Evolutionary conservation across 306 rosid species (phyloP).

Genomic region (Rubus parviflorus): DNA sequence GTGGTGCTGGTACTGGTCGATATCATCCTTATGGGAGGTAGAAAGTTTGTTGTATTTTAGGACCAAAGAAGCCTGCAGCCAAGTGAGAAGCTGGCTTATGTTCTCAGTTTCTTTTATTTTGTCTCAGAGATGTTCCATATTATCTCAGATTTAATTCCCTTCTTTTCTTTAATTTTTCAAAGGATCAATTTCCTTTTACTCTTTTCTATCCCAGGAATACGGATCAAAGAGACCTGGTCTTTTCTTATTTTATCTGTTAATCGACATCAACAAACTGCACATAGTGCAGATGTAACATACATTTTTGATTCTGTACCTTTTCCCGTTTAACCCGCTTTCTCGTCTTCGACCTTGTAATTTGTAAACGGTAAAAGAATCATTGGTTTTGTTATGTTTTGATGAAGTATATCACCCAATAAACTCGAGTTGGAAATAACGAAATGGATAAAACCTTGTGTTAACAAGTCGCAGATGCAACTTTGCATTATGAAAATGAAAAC

Average conservation of each 20-base stretch:
- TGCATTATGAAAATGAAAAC: no score
- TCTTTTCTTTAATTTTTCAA: background rate
- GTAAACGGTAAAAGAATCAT: background rate
- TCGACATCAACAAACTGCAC: slow-evolving; percentile 24
- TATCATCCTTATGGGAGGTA: slow-evolving; percentile 96
- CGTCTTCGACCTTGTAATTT: background rate
- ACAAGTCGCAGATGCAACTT: no score
- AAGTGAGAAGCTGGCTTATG: slow-evolving; percentile 23
- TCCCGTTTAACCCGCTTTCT: background rate
- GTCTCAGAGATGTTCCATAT: slow-evolving; percentile 10
- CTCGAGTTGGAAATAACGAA: no score
- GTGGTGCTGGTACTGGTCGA: slow-evolving; percentile 68
- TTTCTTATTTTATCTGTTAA: background rate
- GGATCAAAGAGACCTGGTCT: slow-evolving; percentile 16
- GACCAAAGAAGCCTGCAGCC: slow-evolving; percentile 36
- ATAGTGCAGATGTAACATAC: slow-evolving; percentile 27
- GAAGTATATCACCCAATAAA: background rate
- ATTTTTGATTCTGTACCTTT: background rate
- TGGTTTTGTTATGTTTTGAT: background rate
- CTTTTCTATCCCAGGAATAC: slow-evolving; percentile 4
- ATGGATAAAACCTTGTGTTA: no score
- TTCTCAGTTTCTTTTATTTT: slow-evolving; percentile 18
- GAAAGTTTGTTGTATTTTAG: slow-evolving; percentile 32
- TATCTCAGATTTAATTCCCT: no score
- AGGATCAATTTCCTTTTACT: slow-evolving; percentile 1